phyloP scores from a whole-genome alignment of 768 basidiomycete species.

The Phylloporus sp. region DNA sequence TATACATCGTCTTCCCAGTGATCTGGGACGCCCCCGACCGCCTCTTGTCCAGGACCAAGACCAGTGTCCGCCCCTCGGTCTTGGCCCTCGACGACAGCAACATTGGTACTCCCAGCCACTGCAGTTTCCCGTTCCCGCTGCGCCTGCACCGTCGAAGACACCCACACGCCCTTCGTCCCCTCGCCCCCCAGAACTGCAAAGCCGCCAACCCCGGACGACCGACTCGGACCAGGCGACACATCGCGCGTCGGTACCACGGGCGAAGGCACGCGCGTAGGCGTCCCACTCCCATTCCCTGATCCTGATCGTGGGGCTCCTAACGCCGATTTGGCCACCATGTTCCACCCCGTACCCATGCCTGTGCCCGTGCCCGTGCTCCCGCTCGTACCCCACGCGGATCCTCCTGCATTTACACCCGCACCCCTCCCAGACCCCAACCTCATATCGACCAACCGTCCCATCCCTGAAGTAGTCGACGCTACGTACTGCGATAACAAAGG shows the following conservation, averaged over 20 bases:
- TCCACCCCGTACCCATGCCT: slow-evolving; percentile 15
- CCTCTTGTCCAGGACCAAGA: background rate
- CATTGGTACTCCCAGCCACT: background rate
- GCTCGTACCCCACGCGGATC: background rate
- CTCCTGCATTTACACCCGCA: background rate
- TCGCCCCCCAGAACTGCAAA: background rate
- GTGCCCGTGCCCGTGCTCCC: background rate
- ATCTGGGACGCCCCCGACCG: slow-evolving; percentile 37
- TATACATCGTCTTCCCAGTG: slow-evolving; percentile 54
- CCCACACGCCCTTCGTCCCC: slow-evolving; percentile 14
- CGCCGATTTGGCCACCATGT: slow-evolving; percentile 12
- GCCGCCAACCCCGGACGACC: background rate
- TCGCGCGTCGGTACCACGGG: slow-evolving; percentile 5
- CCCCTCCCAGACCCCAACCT: slow-evolving; percentile 27
- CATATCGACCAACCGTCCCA: slow-evolving; percentile 61
- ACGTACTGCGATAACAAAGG: slow-evolving; percentile 58
- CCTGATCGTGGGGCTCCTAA: background rate
- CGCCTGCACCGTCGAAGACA: slow-evolving; percentile 17
- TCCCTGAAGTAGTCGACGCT: slow-evolving; percentile 32
- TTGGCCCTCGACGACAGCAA: background rate
- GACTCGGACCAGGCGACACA: slow-evolving; percentile 9
- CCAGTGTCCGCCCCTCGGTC: no score
- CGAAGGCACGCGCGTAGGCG: slow-evolving; percentile 17
- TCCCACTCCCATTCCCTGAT: no score
- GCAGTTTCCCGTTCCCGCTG: slow-evolving; percentile 8